Percentiles rank a stretch among this genome's conserved stretches.
Evolutionary conservation across 192 early-diverging fungal genomes (phyloP).

Genomic region (Coemansia furcata): DNA sequence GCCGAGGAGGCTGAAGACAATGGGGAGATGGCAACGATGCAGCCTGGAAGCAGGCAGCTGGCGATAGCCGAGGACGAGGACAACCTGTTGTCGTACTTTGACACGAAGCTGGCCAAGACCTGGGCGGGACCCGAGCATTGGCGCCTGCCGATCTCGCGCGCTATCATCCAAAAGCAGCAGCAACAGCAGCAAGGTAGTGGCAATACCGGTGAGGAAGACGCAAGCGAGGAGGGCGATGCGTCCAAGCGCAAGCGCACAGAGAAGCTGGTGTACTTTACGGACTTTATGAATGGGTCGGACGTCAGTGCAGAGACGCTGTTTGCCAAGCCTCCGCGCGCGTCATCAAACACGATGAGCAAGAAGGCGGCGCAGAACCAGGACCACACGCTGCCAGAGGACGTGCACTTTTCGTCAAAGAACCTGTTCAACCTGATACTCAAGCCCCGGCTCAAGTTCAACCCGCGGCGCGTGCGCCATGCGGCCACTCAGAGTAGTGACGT

Average conservation of each 20-base stretch:
- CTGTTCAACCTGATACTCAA: conserved; percentile 60
- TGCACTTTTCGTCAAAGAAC: conserved; percentile 67
- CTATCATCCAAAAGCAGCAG: conserved; percentile 43
- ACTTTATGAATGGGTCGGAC: conserved; percentile 65
- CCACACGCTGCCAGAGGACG: conserved; percentile 83
- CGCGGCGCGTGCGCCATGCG: conserved; percentile 20
- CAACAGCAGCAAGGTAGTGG: conserved; percentile 8
- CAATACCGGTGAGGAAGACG: conserved; percentile 14
- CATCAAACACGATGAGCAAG: conserved; percentile 55
- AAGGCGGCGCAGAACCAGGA: conserved; percentile 56
- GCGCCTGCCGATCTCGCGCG: conserved; percentile 61
- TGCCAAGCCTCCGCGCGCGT: conserved; percentile 55
- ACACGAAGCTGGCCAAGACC: conserved; percentile 69
- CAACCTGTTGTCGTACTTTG: conserved; percentile 86
- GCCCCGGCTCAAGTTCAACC: conserved; percentile 52
- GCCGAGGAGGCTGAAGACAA: conserved; percentile 25
- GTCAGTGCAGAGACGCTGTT: conserved; percentile 66
- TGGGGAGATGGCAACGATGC: conserved; percentile 4
- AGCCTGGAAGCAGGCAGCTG: conserved; percentile 22
- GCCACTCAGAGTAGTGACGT: not conserved
- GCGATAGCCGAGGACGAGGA: conserved; percentile 55
- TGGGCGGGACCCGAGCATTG: conserved; percentile 97
- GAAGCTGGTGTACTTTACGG: conserved; percentile 53
- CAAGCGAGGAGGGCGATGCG: conserved; percentile 28
- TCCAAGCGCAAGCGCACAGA: conserved; percentile 53